Conservation (phyloP, 495 filamentous ascomycete species). For the Glarea lozoyensis region DNA sequence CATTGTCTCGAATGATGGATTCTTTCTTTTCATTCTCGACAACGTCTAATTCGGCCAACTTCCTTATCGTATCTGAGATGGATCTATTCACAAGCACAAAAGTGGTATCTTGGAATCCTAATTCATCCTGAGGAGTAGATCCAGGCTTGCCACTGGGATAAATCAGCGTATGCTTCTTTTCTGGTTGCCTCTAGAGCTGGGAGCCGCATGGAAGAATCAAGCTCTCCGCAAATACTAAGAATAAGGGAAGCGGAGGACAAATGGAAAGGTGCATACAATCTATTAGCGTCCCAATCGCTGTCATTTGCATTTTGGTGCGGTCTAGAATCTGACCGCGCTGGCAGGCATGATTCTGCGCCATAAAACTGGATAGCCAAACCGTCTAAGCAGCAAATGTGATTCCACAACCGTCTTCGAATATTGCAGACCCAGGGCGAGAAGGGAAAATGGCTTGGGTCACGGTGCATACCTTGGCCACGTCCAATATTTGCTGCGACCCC, state of each 20-base stretch:
- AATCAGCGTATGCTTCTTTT: too few species aligned
- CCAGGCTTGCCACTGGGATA: too few species aligned
- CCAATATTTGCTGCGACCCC: slow-evolving; percentile 13
- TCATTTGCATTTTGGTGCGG: slow-evolving; percentile 16
- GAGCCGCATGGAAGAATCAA: too few species aligned
- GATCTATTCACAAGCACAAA: slow-evolving; percentile 7
- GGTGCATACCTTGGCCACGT: slow-evolving; percentile 20
- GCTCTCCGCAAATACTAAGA: too few species aligned
- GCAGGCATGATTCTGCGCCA: slow-evolving; percentile 15
- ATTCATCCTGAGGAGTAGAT: too few species aligned
- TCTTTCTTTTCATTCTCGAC: slow-evolving; percentile 5
- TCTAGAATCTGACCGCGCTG: slow-evolving; percentile 7
- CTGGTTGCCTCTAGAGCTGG: too few species aligned
- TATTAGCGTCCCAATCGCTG: slow-evolving; percentile 12
- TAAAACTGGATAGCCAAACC: slow-evolving; percentile 8
- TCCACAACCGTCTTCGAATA: slow-evolving; percentile 19
- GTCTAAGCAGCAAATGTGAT: slow-evolving; percentile 12
- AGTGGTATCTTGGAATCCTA: slow-evolving; percentile 16
- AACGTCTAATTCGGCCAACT: neutral
- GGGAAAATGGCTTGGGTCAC: slow-evolving; percentile 19
- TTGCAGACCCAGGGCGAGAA: slow-evolving; percentile 22
- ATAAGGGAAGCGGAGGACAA: slow-evolving; percentile 4
- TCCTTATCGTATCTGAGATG: slow-evolving; percentile 1
- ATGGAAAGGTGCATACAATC: slow-evolving; percentile 13
- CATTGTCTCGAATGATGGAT: neutral